Percentiles rank a stretch among this genome's conserved stretches.
phyloP scores from a whole-genome alignment of 2,329 filamentous ascomycete species.

The Xylaria arbuscula region DNA sequence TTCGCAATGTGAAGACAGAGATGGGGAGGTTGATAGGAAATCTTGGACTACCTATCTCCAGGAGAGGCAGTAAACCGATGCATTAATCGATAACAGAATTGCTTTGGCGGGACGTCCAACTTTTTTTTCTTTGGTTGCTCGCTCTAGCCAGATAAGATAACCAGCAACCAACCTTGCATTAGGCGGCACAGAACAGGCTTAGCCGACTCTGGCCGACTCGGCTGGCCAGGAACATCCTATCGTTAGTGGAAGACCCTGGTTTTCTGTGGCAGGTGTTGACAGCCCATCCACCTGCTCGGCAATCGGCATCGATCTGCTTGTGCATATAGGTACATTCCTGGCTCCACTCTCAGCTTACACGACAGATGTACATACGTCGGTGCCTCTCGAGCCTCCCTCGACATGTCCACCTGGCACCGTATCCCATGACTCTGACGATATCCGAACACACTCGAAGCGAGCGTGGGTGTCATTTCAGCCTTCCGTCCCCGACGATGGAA shows the following conservation, averaged over 20 bases:
- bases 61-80: constrained; percentile 17
- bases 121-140: constrained; percentile 40
- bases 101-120: constrained; percentile 42
- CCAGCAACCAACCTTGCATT: constrained; percentile 33
- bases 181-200: background rate
- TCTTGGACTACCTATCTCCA: too few relatives aligned
- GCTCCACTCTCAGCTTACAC: constrained; percentile 5
- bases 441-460: background rate
- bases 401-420: background rate
- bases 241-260: constrained; percentile 22
- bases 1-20: constrained; percentile 18
- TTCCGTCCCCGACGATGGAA: constrained; percentile 47
- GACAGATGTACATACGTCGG: background rate
- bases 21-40: constrained; percentile 34
- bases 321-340: background rate
- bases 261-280: constrained; percentile 24
- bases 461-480: constrained; percentile 17
- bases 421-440: constrained; percentile 7
- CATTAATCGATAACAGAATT: constrained; percentile 36
- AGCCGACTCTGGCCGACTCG: background rate
- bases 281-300: constrained; percentile 15
- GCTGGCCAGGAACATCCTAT: constrained; percentile 5
- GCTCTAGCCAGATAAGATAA: background rate
- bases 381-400: background rate
- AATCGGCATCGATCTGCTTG: constrained; percentile 16